phyloP scores from a whole-genome alignment of 169 alveolate genomes.

The Cyclospora cayetanensis region DNA sequence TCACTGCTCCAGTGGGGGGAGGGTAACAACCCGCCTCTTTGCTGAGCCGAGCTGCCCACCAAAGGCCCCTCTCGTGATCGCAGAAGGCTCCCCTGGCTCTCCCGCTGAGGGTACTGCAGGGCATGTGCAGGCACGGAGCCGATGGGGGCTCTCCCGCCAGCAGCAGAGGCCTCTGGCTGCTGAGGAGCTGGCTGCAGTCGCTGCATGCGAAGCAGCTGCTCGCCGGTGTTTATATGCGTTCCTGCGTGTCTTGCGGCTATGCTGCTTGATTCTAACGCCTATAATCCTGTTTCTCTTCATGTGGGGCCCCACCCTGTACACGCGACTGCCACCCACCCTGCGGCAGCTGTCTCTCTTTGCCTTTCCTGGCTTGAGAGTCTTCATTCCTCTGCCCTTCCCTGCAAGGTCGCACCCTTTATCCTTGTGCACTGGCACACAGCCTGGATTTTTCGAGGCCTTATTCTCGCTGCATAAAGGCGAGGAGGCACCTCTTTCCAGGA shows the following conservation, averaged over 20 bases:
- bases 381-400: not conserved
- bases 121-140: not conserved
- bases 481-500: not conserved
- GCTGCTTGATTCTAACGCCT: not conserved
- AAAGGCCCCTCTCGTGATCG: not conserved
- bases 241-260: not conserved
- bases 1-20: not conserved
- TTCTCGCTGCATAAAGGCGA: no score
- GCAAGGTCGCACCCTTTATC: not conserved
- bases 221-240: not conserved
- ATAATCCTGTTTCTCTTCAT: not conserved
- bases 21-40: not conserved
- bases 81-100: no score
- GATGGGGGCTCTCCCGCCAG: not conserved
- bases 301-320: not conserved
- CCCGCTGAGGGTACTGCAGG: conserved; percentile 1
- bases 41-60: not conserved
- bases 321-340: not conserved
- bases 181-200: not conserved
- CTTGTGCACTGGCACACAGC: not conserved
- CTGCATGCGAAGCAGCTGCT: not conserved
- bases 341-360: not conserved
- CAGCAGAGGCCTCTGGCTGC: not conserved
- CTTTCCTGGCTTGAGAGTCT: not conserved
- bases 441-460: not conserved